These are phyloP conservation scores for Zygosaccharomyces sapae DNA, from an alignment of 1,139 yeast genomes.

Conservation along the genomic window DNA sequence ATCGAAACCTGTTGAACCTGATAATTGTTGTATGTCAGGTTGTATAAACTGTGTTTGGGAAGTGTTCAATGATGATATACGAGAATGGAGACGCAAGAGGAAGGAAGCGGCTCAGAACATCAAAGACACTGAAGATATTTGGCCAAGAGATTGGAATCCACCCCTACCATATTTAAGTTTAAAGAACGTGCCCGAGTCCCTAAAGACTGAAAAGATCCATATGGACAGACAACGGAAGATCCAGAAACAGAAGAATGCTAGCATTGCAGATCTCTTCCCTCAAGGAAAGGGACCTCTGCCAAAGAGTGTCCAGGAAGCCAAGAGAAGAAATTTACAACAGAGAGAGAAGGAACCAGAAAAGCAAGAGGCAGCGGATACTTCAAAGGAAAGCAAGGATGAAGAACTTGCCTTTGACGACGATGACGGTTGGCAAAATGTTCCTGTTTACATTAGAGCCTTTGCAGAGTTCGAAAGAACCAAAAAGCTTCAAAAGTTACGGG, in stretches of 20 bases:
- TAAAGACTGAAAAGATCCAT: conserved; percentile 27
- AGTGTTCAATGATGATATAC: conserved; percentile 76
- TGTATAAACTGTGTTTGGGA: conserved; percentile 98
- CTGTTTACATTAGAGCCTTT: conserved; percentile 73
- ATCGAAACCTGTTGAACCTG: conserved; percentile 78
- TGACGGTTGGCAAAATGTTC: conserved; percentile 65
- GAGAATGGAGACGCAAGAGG: conserved; percentile 69
- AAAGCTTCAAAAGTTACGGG: conserved; percentile 39
- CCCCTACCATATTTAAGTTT: conserved; percentile 48
- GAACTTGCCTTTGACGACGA: conserved; percentile 39
- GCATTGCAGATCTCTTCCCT: conserved; percentile 34
- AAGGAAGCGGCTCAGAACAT: conserved; percentile 57
- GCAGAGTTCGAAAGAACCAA: conserved; percentile 74
- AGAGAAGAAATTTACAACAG: conserved; percentile 18
- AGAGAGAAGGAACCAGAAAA: conserved; percentile 16
- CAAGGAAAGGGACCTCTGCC: conserved; percentile 34
- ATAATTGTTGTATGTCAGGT: conserved; percentile 96
- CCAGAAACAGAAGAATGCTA: conserved; percentile 26
- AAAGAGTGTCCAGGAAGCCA: conserved; percentile 34
- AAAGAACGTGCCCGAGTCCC: conserved; percentile 41
- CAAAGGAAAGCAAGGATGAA: conserved; percentile 6
- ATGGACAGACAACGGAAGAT: conserved; percentile 19
- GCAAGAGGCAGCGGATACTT: conserved; percentile 10
- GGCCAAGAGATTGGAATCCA: conserved; percentile 83
- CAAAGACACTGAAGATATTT: conserved; percentile 47